These are phyloP conservation scores for Penicillium sp. DNA, from an alignment of 2,329 filamentous ascomycete genomes.

Conservation along the genomic window DNA sequence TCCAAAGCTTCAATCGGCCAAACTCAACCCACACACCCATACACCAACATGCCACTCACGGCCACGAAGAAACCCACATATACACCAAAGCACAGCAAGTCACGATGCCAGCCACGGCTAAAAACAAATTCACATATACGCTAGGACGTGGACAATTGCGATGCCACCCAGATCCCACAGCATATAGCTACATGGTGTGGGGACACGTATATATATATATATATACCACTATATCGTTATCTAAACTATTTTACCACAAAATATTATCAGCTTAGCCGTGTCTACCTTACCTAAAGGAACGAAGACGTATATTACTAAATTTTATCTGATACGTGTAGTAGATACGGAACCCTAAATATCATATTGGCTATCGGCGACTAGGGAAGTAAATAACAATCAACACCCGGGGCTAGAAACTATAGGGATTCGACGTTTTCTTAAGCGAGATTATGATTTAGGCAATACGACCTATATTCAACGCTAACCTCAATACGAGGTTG, in stretches of 20 bases:
- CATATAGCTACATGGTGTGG: no score
- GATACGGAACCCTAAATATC: not conserved
- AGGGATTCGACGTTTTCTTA: not conserved
- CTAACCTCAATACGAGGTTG: not conserved
- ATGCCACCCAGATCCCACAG: no score
- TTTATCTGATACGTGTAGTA: slow-evolving; percentile 1
- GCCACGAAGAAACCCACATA: no score
- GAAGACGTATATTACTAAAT: slow-evolving; percentile 4
- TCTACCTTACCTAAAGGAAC: slow-evolving; percentile 2
- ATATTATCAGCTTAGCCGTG: not conserved
- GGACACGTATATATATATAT: no score
- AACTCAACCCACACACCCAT: no score
- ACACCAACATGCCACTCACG: no score
- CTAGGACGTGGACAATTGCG: no score
- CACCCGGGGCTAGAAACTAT: not conserved
- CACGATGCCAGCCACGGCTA: no score
- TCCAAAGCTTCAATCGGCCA: no score
- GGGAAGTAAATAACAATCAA: not conserved
- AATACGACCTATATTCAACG: not conserved
- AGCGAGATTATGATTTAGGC: not conserved
- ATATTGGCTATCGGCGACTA: slow-evolving; percentile 3
- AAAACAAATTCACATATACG: no score
- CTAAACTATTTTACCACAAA: not conserved
- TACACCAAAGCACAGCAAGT: no score
- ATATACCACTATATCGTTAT: not conserved